phyloP scores from a whole-genome alignment of 2,329 filamentous ascomycete species.

The Trichoderma sp. region DNA sequence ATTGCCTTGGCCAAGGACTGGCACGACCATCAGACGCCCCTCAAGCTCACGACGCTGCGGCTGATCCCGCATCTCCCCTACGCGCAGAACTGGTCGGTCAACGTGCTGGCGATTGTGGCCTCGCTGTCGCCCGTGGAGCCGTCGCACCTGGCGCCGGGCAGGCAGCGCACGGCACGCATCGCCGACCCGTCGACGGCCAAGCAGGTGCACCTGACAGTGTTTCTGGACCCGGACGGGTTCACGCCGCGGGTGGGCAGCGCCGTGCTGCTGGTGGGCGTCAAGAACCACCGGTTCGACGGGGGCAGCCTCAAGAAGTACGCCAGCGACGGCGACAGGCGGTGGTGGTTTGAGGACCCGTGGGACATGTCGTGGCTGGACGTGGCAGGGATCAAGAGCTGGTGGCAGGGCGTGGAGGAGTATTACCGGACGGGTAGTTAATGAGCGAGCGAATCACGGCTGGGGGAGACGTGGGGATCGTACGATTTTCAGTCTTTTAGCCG shows the following conservation, averaged over 20 bases:
- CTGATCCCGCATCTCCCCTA: constrained; percentile 55
- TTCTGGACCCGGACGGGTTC: constrained; percentile 54
- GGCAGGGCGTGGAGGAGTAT: constrained; percentile 35
- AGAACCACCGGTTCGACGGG: constrained; percentile 58
- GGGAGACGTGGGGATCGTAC: background rate
- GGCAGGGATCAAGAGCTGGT: constrained; percentile 47
- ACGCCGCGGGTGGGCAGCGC: constrained; percentile 49
- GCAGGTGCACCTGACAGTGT: constrained; percentile 55
- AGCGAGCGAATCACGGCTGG: background rate
- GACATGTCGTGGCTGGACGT: constrained; percentile 54
- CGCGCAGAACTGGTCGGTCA: constrained; percentile 60
- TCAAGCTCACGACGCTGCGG: constrained; percentile 54
- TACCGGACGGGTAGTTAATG: background rate
- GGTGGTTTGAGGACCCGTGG: constrained; percentile 55
- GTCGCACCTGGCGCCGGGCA: constrained; percentile 50
- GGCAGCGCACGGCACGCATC: constrained; percentile 55
- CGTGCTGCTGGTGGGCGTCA: constrained; percentile 55
- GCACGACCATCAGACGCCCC: constrained; percentile 44
- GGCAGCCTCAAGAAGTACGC: constrained; percentile 48
- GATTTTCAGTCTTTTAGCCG: background rate
- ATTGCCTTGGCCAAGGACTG: constrained; percentile 45
- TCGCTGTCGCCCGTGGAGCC: constrained; percentile 51
- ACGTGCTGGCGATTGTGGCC: constrained; percentile 53
- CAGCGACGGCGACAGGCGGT: constrained; percentile 41
- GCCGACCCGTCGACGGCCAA: constrained; percentile 54